These are phyloP conservation scores for Davidsoniella neocaledoniae DNA, from an alignment of 2,329 filamentous ascomycete species.

Conservation along the genomic window DNA sequence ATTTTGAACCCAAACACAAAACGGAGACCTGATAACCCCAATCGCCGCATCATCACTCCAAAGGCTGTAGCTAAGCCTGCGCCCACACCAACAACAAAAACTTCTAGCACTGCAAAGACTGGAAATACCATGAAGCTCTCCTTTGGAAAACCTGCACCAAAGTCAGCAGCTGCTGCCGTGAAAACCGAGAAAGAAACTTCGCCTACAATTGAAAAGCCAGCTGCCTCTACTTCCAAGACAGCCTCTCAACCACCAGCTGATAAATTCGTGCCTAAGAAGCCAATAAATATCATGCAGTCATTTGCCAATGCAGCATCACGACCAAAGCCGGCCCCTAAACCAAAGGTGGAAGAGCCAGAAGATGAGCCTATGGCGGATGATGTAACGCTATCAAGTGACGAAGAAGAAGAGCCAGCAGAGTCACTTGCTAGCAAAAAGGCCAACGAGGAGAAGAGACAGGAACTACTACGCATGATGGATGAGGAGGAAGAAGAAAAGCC, in stretches of 20 bases:
- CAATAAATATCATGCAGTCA: constrained; percentile 55
- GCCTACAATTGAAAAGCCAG: neutral
- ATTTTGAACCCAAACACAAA: constrained; percentile 4
- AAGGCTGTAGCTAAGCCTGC: neutral
- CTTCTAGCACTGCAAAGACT: neutral
- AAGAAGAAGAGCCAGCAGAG: constrained; percentile 20
- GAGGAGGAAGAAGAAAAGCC: constrained; percentile 40
- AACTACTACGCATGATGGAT: constrained; percentile 23
- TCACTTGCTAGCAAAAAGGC: constrained; percentile 16
- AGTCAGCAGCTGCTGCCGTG: neutral
- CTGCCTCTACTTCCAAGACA: neutral
- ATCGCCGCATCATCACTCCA: neutral
- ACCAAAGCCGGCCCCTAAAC: constrained; percentile 28
- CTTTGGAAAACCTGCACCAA: constrained; percentile 1
- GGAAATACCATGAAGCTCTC: constrained; percentile 1
- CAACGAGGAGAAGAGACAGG: constrained; percentile 20
- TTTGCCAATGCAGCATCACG: constrained; percentile 47
- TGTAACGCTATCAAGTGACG: constrained; percentile 22
- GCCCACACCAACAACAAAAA: neutral
- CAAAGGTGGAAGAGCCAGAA: neutral
- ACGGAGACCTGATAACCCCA: neutral
- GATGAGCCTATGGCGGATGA: constrained; percentile 17
- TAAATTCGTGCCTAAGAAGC: constrained; percentile 15
- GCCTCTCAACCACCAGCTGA: constrained; percentile 13
- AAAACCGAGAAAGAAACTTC: neutral